phyloP scores from a whole-genome alignment of 2,329 filamentous ascomycete genomes.

The Calonectria honghensis region DNA sequence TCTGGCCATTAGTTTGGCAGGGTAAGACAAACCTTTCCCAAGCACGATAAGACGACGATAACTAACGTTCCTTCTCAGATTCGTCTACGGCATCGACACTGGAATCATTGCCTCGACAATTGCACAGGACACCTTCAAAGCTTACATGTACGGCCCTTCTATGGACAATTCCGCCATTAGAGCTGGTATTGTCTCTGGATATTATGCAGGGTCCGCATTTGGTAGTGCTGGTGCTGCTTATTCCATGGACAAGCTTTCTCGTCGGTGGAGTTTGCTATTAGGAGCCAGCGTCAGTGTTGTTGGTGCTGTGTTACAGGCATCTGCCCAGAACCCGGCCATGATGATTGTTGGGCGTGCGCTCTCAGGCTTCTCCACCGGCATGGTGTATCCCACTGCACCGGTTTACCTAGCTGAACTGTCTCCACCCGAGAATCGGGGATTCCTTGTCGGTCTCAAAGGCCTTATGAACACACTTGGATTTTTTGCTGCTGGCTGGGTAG shows the following conservation, averaged over 20 bases:
- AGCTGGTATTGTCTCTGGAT: slow-evolving; percentile 40
- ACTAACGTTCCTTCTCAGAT: slow-evolving; percentile 22
- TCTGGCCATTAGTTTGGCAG: slow-evolving; percentile 38
- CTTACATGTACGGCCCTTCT: slow-evolving; percentile 37
- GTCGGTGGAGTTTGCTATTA: slow-evolving; percentile 37
- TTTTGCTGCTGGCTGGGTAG: slow-evolving; percentile 47
- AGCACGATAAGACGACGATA: neutral
- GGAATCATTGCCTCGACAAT: slow-evolving; percentile 41
- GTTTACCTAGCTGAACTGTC: slow-evolving; percentile 65
- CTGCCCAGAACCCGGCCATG: slow-evolving; percentile 62
- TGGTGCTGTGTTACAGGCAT: slow-evolving; percentile 64
- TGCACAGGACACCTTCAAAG: slow-evolving; percentile 37
- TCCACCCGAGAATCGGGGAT: slow-evolving; percentile 65
- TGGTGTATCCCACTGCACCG: slow-evolving; percentile 55
- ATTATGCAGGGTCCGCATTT: slow-evolving; percentile 39
- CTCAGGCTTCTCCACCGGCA: slow-evolving; percentile 64
- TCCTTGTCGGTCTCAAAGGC: slow-evolving; percentile 63
- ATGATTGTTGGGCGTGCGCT: slow-evolving; percentile 64
- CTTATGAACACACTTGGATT: slow-evolving; percentile 50
- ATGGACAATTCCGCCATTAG: slow-evolving; percentile 29
- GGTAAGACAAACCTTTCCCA: neutral
- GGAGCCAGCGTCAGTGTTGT: slow-evolving; percentile 51
- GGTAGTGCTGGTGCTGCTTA: slow-evolving; percentile 38
- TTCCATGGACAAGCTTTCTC: slow-evolving; percentile 41
- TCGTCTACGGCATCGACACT: slow-evolving; percentile 41